Conservation (phyloP, 2,329 filamentous ascomycete genomes). For the Penicillium palitans region DNA sequence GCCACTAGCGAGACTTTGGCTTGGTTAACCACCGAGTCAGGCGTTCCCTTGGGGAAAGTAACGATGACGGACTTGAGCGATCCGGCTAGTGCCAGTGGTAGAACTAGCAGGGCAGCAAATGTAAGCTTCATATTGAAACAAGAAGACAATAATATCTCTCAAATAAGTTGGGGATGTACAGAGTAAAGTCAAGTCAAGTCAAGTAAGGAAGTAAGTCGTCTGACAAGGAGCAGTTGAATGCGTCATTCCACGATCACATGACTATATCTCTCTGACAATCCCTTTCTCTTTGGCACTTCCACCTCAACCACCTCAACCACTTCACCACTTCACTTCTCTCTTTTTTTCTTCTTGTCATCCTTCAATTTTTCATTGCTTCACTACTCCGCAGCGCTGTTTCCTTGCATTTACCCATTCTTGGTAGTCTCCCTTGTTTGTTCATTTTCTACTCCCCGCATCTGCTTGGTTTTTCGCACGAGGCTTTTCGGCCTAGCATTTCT, state of each 20-base stretch:
- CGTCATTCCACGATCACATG: constrained; percentile 21
- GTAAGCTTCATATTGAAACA: constrained; percentile 63
- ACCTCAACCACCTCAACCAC: neutral
- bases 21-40: constrained; percentile 65
- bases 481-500: neutral
- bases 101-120: constrained; percentile 55
- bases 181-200: neutral
- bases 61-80: constrained; percentile 73
- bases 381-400: neutral
- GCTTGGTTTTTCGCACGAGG: neutral
- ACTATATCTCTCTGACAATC: constrained; percentile 8
- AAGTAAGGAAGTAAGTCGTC: neutral
- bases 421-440: neutral
- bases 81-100: constrained; percentile 61
- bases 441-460: neutral
- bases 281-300: constrained; percentile 10
- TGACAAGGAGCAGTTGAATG: neutral
- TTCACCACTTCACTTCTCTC: neutral
- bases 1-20: constrained; percentile 70
- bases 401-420: constrained; percentile 5
- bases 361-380: neutral
- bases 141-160: neutral
- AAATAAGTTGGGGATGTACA: neutral
- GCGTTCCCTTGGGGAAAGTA: constrained; percentile 70
- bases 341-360: neutral